A percentile compares a stretch with the other conserved stretches of the same genome.
These are phyloP conservation scores for Otatea glauca DNA, from an alignment of 176 grass and related monocot genomes.

Conservation along the genomic window DNA sequence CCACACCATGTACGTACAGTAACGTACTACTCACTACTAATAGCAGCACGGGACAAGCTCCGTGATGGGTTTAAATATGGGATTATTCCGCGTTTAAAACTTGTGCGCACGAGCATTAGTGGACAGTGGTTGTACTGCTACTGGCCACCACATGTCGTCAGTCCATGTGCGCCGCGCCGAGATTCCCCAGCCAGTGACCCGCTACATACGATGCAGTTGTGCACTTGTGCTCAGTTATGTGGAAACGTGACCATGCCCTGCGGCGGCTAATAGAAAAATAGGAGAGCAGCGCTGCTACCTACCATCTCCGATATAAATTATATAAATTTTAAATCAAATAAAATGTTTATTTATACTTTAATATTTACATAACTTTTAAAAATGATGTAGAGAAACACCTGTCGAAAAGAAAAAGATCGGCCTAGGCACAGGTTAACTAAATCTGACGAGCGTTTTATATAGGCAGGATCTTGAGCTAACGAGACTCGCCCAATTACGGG, in stretches of 20 bases:
- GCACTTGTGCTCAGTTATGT: neutral
- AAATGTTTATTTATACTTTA: too few species aligned
- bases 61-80: neutral
- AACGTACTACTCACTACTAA: too few species aligned
- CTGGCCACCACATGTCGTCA: neutral
- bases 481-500: neutral
- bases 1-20: neutral
- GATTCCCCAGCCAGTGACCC: neutral
- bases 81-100: neutral
- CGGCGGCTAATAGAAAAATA: neutral
- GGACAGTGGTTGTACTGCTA: neutral
- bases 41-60: neutral
- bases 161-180: slow-evolving; percentile 30
- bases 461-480: neutral
- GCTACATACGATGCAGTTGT: neutral
- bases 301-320: too few species aligned
- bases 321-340: too few species aligned
- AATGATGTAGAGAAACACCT: too few species aligned
- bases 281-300: too few species aligned
- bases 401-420: neutral
- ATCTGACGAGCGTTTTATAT: slow-evolving; percentile 12
- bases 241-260: neutral
- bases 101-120: neutral
- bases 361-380: too few species aligned
- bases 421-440: neutral